A percentile compares a stretch with the other conserved stretches of the same genome.
These are phyloP conservation scores for Pseudocercospora macadamiae DNA, from an alignment of 2,329 filamentous ascomycete genomes.

Conservation along the genomic window DNA sequence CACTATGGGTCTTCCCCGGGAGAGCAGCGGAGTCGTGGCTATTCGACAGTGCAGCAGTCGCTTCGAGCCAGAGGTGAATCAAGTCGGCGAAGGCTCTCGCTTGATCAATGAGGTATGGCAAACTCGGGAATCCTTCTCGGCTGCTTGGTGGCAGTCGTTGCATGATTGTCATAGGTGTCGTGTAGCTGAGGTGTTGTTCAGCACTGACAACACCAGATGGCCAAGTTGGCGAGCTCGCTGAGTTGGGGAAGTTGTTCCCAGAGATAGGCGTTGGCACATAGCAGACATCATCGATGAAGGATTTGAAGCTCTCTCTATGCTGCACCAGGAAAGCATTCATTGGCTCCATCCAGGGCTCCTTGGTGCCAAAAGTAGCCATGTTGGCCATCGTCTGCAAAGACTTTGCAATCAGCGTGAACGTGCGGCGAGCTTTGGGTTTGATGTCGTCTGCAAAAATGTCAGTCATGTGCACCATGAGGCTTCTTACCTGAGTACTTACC, in stretches of 20 bases:
- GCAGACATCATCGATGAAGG: constrained; percentile 85
- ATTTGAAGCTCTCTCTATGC: constrained; percentile 78
- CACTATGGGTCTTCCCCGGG: constrained; percentile 32
- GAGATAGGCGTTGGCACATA: constrained; percentile 72
- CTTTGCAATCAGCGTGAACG: constrained; percentile 89
- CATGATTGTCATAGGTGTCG: constrained; percentile 87
- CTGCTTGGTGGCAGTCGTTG: constrained; percentile 77
- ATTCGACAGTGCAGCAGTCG: constrained; percentile 36
- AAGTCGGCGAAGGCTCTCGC: constrained; percentile 82
- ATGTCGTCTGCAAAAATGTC: constrained; percentile 67
- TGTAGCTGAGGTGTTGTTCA: constrained; percentile 60
- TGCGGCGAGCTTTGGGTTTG: constrained; percentile 78
- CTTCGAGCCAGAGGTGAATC: constrained; percentile 77
- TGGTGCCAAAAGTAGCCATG: constrained; percentile 86
- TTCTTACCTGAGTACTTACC: constrained; percentile 46
- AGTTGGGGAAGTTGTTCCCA: constrained; percentile 47
- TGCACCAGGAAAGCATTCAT: constrained; percentile 87
- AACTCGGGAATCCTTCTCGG: constrained; percentile 86
- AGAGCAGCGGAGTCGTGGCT: constrained; percentile 19
- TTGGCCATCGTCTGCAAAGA: constrained; percentile 89
- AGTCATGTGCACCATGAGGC: constrained; percentile 7
- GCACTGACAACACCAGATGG: constrained; percentile 33
- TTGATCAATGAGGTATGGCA: constrained; percentile 91
- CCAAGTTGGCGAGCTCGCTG: constrained; percentile 31
- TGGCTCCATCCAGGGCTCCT: constrained; percentile 98